Evolutionary conservation across 345 rosid species (phyloP).

Genomic region (Citropsis articulata): DNA sequence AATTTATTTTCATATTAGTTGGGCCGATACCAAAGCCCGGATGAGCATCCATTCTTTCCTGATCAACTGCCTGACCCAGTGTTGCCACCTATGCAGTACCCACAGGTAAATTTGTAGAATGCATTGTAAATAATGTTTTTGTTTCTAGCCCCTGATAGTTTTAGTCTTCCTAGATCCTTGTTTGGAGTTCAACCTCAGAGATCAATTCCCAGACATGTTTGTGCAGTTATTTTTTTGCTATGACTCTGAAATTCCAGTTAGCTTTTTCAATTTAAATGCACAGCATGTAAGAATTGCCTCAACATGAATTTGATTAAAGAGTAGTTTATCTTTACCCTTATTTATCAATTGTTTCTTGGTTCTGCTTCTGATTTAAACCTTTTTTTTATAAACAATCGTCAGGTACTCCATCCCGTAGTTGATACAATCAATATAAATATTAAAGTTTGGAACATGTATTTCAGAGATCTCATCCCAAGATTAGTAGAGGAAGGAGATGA

Average conservation of each 20-base stretch:
- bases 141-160: not conserved
- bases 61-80: constrained; percentile 62
- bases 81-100: constrained; percentile 83
- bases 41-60: constrained; percentile 87
- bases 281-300: not conserved
- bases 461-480: constrained; percentile 74
- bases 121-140: not conserved
- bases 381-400: constrained; percentile 2
- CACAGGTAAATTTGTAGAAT: constrained; percentile 36
- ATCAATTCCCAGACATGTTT: not conserved
- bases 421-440: constrained; percentile 73
- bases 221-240: not conserved
- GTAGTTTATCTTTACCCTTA: not conserved
- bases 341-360: not conserved
- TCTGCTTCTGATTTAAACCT: not conserved
- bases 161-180: not conserved
- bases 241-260: not conserved
- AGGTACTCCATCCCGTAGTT: constrained; percentile 77
- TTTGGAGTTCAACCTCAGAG: not conserved
- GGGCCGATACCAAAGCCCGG: constrained; percentile 89
- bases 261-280: not conserved
- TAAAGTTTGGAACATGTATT: constrained; percentile 84
- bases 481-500: constrained; percentile 79
- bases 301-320: not conserved
- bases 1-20: constrained; percentile 37